Percentiles rank a stretch among this genome's conserved stretches.
Conservation (phyloP, 345 rosid species). For the Cardiospermum halicacabum region DNA sequence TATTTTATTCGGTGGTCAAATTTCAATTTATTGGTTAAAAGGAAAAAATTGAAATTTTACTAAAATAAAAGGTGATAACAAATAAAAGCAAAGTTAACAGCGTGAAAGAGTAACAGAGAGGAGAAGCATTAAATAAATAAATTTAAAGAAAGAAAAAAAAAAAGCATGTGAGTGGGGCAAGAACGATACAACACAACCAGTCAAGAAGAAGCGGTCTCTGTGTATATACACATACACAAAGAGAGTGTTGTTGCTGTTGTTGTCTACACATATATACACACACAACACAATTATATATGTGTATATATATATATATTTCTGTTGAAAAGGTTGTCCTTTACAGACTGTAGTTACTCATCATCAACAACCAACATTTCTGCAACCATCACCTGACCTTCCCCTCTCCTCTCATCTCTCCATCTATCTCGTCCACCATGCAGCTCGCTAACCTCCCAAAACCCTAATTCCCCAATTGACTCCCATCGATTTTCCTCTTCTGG, state of each 20-base stretch:
- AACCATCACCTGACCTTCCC: neutral
- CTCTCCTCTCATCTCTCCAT: slow-evolving; percentile 8
- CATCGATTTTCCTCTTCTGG: slow-evolving; percentile 8
- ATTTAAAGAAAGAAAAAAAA: too few relatives aligned
- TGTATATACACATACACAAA: too few relatives aligned
- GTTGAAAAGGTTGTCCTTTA: slow-evolving; percentile 25
- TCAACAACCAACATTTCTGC: slow-evolving; percentile 27
- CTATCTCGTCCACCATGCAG: neutral
- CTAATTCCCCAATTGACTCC: slow-evolving; percentile 9
- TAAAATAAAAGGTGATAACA: too few relatives aligned
- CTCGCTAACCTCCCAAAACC: slow-evolving; percentile 19
- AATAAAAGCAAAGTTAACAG: too few relatives aligned
- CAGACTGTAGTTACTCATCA: slow-evolving; percentile 42
- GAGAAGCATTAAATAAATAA: too few relatives aligned
- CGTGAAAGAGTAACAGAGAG: too few relatives aligned
- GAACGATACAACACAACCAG: too few relatives aligned
- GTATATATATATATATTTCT: neutral
- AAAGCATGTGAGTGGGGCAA: too few relatives aligned
- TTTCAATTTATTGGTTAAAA: too few relatives aligned
- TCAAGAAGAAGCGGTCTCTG: too few relatives aligned
- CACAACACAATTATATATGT: neutral
- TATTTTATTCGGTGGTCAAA: too few relatives aligned
- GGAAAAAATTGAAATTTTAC: too few relatives aligned
- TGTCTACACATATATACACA: neutral
- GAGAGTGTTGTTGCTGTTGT: neutral